Evolutionary conservation across 129 eudicot genomes (phyloP).

Genomic region (Arctium minus): DNA sequence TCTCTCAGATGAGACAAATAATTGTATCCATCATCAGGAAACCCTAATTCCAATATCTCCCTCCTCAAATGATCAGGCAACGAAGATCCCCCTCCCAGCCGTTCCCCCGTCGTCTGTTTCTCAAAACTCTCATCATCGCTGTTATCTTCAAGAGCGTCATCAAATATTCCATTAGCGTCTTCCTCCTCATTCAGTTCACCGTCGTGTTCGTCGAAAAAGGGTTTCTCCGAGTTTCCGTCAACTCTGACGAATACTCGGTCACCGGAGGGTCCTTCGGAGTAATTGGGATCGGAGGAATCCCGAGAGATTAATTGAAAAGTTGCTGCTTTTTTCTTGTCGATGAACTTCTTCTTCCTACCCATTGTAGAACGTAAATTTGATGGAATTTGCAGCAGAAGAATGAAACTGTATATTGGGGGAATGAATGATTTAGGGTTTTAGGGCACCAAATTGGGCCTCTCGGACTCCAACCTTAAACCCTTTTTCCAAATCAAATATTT

Average conservation of each 20-base stretch:
- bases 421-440: constrained; percentile 22
- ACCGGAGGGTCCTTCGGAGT: constrained; percentile 55
- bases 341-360: constrained; percentile 79
- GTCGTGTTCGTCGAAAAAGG: constrained; percentile 40
- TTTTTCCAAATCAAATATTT: not conserved
- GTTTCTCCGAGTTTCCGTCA: constrained; percentile 53
- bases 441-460: constrained; percentile 24
- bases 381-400: not conserved
- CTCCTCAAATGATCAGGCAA: constrained; percentile 75
- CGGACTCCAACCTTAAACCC: not conserved
- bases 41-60: constrained; percentile 90
- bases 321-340: constrained; percentile 93
- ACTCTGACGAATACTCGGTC: constrained; percentile 83
- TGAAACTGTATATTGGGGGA: not conserved
- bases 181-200: constrained; percentile 20
- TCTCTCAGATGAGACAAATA: constrained; percentile 83
- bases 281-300: constrained; percentile 74
- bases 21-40: constrained; percentile 98
- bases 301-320: constrained; percentile 81
- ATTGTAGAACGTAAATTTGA: constrained; percentile 18
- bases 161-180: constrained; percentile 37
- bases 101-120: constrained; percentile 16
- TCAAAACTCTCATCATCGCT: constrained; percentile 34
- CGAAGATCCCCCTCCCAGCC: constrained; percentile 23
- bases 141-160: constrained; percentile 66